Percentiles rank a stretch among this genome's conserved stretches.
Evolutionary conservation across 768 basidiomycete species (phyloP).

Genomic region (Kondoa malvinella): DNA sequence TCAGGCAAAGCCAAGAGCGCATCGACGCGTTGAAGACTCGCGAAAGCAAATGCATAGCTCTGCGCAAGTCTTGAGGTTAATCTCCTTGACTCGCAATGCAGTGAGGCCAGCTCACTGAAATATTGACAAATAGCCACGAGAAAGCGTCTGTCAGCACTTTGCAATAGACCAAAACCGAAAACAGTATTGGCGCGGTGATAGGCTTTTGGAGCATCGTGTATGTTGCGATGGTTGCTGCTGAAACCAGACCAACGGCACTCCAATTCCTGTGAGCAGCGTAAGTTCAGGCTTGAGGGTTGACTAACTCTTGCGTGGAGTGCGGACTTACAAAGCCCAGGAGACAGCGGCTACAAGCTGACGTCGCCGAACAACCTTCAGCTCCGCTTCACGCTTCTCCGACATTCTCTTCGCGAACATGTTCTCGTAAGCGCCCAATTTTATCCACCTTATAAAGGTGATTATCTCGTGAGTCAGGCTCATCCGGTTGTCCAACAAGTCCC

Average conservation of each 20-base stretch:
- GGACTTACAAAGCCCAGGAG: too few species aligned
- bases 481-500: too few species aligned
- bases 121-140: background rate
- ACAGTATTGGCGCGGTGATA: background rate
- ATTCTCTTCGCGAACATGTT: too few species aligned
- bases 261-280: too few species aligned
- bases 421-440: too few species aligned
- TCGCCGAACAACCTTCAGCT: too few species aligned
- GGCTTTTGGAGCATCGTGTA: background rate
- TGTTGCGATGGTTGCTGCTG: background rate
- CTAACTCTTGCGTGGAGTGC: too few species aligned
- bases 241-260: background rate
- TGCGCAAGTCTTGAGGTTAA: background rate
- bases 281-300: too few species aligned
- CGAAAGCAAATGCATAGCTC: background rate
- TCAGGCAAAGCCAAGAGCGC: background rate
- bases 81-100: background rate
- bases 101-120: background rate
- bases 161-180: background rate
- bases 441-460: too few species aligned
- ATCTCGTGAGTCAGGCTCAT: too few species aligned
- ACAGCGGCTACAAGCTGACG: too few species aligned
- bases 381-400: too few species aligned
- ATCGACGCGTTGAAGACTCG: background rate
- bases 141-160: background rate